Evolutionary conservation across 2,329 filamentous ascomycete genomes (phyloP).

Genomic region (Colletotrichum sp.): DNA sequence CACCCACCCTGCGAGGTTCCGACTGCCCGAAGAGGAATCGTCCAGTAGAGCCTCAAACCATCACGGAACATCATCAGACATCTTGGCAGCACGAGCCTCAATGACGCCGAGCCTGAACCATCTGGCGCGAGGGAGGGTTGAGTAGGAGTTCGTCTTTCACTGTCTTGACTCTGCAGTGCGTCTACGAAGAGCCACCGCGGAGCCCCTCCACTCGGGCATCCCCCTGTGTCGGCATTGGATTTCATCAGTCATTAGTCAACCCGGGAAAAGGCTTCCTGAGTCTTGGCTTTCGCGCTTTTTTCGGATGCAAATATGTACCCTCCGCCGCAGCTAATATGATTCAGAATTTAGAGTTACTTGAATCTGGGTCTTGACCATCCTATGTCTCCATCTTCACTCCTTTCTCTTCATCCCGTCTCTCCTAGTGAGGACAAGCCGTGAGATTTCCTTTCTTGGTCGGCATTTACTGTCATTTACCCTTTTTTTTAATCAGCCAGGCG

Average conservation of each 20-base stretch:
- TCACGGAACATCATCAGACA: slow-evolving; percentile 21
- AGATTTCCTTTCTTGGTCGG: not conserved
- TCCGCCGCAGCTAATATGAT: slow-evolving; percentile 7
- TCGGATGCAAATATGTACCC: not conserved
- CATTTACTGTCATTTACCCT: slow-evolving; percentile 11
- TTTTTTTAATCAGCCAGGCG: not conserved
- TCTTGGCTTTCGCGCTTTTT: not conserved
- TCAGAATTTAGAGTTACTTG: slow-evolving; percentile 14
- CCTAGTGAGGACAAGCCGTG: slow-evolving; percentile 14
- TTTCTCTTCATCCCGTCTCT: not conserved
- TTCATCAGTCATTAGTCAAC: not conserved
- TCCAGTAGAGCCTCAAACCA: slow-evolving; percentile 15
- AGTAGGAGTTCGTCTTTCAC: not conserved
- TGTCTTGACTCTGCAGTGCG: not conserved
- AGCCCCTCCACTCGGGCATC: not conserved
- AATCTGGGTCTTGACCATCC: not conserved
- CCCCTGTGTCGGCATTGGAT: not conserved
- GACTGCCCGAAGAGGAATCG: slow-evolving; percentile 12
- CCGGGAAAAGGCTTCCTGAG: not conserved
- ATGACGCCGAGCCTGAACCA: not conserved
- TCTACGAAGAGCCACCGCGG: not conserved
- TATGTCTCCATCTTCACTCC: not conserved
- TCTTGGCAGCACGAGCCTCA: slow-evolving; percentile 6
- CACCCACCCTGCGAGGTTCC: not conserved
- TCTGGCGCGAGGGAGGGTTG: not conserved